These are phyloP conservation scores for Cladosporium sp. DNA, from an alignment of 2,329 filamentous ascomycete genomes.

Conservation along the genomic window DNA sequence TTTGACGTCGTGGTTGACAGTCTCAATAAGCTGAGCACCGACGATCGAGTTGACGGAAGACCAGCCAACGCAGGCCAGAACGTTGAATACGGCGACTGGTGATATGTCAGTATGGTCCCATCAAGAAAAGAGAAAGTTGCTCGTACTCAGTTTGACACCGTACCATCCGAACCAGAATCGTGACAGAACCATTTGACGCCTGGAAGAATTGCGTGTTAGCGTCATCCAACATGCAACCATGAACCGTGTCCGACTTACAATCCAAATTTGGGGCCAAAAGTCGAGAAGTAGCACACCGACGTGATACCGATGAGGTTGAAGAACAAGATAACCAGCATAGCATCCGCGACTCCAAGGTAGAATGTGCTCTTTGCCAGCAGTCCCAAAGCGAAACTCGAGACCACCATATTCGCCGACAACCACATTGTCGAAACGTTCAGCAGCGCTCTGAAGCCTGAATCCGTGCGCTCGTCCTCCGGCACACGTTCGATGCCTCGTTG, in stretches of 20 bases:
- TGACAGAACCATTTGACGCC: conserved; percentile 73
- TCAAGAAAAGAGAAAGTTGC: too few species aligned
- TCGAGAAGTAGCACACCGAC: conserved; percentile 73
- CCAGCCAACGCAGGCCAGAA: conserved; percentile 70
- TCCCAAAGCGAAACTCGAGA: conserved; percentile 72
- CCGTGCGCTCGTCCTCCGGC: conserved; percentile 63
- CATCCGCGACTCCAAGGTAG: conserved; percentile 67
- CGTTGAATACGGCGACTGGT: conserved; percentile 64
- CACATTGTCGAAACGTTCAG: conserved; percentile 70
- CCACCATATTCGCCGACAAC: conserved; percentile 74
- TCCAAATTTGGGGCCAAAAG: conserved; percentile 69
- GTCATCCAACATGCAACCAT: neutral
- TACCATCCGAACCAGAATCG: conserved; percentile 67
- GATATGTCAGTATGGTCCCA: neutral
- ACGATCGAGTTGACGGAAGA: conserved; percentile 75
- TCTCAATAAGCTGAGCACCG: conserved; percentile 70
- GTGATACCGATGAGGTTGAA: conserved; percentile 70
- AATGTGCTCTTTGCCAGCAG: conserved; percentile 67
- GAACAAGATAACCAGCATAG: conserved; percentile 67
- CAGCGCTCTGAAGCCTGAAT: conserved; percentile 51
- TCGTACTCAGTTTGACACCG: conserved; percentile 40
- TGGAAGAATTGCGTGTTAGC: neutral
- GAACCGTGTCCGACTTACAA: conserved; percentile 33
- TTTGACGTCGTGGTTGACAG: conserved; percentile 66
- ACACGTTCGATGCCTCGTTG: conserved; percentile 73